These are phyloP conservation scores for Suillus luteus DNA, from an alignment of 768 basidiomycete genomes.

Conservation along the genomic window DNA sequence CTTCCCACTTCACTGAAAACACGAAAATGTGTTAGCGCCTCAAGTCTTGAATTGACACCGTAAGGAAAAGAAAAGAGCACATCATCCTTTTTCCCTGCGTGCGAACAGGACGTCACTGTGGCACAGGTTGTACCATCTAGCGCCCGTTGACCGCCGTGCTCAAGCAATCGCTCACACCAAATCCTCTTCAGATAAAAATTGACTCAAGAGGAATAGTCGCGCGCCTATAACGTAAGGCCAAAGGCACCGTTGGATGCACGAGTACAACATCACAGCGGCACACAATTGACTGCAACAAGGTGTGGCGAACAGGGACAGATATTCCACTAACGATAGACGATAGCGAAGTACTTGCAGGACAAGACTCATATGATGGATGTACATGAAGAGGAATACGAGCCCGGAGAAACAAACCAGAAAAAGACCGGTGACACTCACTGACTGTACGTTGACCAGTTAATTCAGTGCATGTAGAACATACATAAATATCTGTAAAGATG, in stretches of 20 bases:
- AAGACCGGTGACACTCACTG: conserved; percentile 66
- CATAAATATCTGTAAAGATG: conserved; percentile 52
- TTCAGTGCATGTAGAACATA: conserved; percentile 56
- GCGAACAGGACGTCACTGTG: conserved; percentile 11
- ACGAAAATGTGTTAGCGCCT: conserved; percentile 32
- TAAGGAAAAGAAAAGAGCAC: conserved; percentile 17
- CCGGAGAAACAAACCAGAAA: conserved; percentile 24
- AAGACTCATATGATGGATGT: conserved; percentile 40
- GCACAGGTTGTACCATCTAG: conserved; percentile 6
- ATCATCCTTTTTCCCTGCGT: conserved; percentile 8
- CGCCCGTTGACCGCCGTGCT: conserved; percentile 27
- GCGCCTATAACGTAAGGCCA: conserved; percentile 38
- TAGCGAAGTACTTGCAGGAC: conserved; percentile 39
- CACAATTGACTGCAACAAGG: conserved; percentile 36
- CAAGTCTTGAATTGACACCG: conserved; percentile 16
- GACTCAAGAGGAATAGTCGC: conserved; percentile 39
- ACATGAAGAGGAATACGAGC: conserved; percentile 31
- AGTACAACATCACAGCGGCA: conserved; percentile 27
- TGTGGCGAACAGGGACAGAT: conserved; percentile 33
- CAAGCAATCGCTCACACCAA: conserved; percentile 34
- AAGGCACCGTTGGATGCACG: conserved; percentile 30
- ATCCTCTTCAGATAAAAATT: conserved; percentile 26
- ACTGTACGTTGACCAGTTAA: conserved; percentile 65
- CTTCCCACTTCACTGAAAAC: conserved; percentile 73
- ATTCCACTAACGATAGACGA: conserved; percentile 34